Percentiles rank a stretch among this genome's conserved stretches.
Conservation (phyloP, 768 basidiomycete genomes). For the Pholiota microspora region DNA sequence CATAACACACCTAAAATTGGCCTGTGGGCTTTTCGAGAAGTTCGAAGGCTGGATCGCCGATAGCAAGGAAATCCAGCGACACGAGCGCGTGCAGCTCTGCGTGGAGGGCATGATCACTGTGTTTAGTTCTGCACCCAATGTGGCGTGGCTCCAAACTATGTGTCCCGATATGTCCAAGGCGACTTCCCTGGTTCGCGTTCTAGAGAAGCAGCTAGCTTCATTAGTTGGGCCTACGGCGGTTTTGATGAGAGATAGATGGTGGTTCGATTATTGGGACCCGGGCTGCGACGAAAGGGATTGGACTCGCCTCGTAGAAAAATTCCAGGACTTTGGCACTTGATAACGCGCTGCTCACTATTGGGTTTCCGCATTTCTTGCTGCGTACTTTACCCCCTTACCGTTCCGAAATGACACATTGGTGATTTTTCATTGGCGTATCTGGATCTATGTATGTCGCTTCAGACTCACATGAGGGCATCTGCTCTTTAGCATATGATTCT, state of each 20-base stretch:
- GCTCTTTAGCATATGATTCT: too few species aligned
- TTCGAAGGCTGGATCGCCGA: conserved; percentile 24
- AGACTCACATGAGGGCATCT: too few species aligned
- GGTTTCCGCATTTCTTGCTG: too few species aligned
- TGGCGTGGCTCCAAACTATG: conserved; percentile 14
- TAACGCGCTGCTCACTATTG: background rate
- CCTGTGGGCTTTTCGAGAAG: conserved; percentile 24
- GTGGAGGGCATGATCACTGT: conserved; percentile 29
- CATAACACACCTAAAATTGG: conserved; percentile 19
- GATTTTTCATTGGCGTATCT: too few species aligned
- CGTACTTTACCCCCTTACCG: too few species aligned
- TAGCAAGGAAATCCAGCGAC: conserved; percentile 21
- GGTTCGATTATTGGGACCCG: conserved; percentile 26
- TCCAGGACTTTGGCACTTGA: conserved; percentile 4
- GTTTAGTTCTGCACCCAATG: conserved; percentile 19
- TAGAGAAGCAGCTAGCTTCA: conserved; percentile 16
- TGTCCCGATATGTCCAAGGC: conserved; percentile 23
- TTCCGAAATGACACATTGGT: too few species aligned
- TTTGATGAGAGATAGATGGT: conserved; percentile 19
- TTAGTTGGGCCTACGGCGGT: conserved; percentile 22
- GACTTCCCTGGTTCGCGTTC: conserved; percentile 10
- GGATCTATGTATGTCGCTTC: too few species aligned
- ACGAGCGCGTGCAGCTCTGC: conserved; percentile 28
- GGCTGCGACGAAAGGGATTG: conserved; percentile 23
- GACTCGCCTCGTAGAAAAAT: conserved; percentile 15